Conservation (phyloP, 805 yeast species). For the Candida michaelii region DNA sequence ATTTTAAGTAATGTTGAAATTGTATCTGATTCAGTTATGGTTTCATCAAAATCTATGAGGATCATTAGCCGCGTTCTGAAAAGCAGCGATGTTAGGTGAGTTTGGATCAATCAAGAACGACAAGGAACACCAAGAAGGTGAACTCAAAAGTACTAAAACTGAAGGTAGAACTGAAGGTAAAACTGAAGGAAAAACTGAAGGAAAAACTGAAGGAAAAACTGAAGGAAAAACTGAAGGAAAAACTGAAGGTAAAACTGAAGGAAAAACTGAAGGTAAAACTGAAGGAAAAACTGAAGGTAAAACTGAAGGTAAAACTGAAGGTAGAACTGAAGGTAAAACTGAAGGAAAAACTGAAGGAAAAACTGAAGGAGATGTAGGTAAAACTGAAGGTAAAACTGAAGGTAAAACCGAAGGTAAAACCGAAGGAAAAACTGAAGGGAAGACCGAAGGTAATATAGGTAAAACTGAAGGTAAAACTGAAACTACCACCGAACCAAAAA, state of each 20-base stretch:
- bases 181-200: constrained; percentile 8
- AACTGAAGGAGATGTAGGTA: constrained; percentile 5
- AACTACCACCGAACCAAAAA: background rate
- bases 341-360: background rate
- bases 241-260: constrained; percentile 12
- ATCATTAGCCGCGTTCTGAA: constrained; percentile 17
- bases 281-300: constrained; percentile 5
- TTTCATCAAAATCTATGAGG: constrained; percentile 68
- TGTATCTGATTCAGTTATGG: constrained; percentile 57
- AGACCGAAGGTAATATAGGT: constrained; percentile 10
- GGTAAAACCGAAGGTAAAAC: constrained; percentile 14
- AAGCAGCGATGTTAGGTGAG: constrained; percentile 11
- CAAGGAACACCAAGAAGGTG: background rate
- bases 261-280: constrained; percentile 11
- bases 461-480: constrained; percentile 12
- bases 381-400: constrained; percentile 9
- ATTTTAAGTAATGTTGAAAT: constrained; percentile 21
- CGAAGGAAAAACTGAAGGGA: constrained; percentile 12
- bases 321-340: too few species aligned
- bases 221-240: constrained; percentile 11
- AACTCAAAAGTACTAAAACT: background rate
- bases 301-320: too few species aligned
- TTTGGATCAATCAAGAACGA: constrained; percentile 10
- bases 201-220: constrained; percentile 10
- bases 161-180: constrained; percentile 9